Conservation (phyloP, 2,329 filamentous ascomycete species). For the Xylariomycetidae sp. region DNA sequence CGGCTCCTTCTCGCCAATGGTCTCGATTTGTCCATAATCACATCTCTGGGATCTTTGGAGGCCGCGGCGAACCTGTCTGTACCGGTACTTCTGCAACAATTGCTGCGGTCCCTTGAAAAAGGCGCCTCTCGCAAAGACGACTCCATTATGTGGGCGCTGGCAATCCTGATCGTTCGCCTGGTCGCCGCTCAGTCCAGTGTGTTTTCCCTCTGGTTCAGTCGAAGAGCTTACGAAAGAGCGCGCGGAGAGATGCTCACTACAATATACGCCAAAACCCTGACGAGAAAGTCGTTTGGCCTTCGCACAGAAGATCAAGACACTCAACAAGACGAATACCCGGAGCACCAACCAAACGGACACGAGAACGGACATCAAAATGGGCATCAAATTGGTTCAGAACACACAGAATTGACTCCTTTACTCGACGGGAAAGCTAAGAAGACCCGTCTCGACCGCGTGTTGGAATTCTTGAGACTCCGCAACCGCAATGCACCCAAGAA, state of each 20-base stretch:
- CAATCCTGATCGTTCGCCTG: constrained; percentile 56
- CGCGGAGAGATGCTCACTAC: constrained; percentile 82
- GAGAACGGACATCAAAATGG: constrained; percentile 6
- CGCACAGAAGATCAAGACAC: constrained; percentile 24
- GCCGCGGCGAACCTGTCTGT: constrained; percentile 48
- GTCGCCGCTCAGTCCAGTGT: constrained; percentile 59
- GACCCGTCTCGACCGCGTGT: constrained; percentile 19
- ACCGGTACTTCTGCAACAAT: constrained; percentile 65
- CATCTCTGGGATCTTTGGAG: constrained; percentile 57
- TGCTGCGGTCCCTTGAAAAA: constrained; percentile 61
- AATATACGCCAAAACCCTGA: constrained; percentile 72
- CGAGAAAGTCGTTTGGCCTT: constrained; percentile 50
- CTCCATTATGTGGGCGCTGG: constrained; percentile 58
- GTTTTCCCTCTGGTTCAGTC: constrained; percentile 73
- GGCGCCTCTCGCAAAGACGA: constrained; percentile 42
- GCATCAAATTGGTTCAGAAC: not conserved
- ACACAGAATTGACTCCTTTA: constrained; percentile 18
- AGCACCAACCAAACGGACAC: constrained; percentile 12
- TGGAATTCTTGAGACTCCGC: constrained; percentile 21
- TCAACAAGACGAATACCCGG: constrained; percentile 16
- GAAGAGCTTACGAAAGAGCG: constrained; percentile 76
- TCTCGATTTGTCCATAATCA: constrained; percentile 67
- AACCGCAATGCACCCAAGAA: constrained; percentile 14
- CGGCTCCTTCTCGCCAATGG: constrained; percentile 71
- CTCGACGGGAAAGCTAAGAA: constrained; percentile 15